A percentile compares a stretch with the other conserved stretches of the same genome.
Evolutionary conservation across 2,329 filamentous ascomycete species (phyloP).

Genomic region (Clonostachys chloroleuca): DNA sequence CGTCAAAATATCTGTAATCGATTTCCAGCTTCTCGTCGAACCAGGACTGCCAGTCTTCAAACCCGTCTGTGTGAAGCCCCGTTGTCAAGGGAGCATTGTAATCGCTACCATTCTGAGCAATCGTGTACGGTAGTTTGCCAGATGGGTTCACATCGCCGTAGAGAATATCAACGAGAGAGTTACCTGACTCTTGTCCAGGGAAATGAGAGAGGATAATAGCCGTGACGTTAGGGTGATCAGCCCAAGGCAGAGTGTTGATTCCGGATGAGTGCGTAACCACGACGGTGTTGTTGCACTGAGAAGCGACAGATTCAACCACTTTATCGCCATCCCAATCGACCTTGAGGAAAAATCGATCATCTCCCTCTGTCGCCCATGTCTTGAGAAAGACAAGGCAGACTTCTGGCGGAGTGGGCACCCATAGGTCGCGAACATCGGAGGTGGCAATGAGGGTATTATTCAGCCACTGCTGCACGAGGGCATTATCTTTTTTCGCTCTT

Average conservation of each 20-base stretch:
- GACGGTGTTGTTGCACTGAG: constrained; percentile 58
- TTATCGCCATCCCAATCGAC: constrained; percentile 57
- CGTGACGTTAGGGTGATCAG: constrained; percentile 61
- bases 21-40: constrained; percentile 64
- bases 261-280: constrained; percentile 68
- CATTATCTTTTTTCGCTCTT: constrained; percentile 39
- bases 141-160: constrained; percentile 65
- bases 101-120: constrained; percentile 50
- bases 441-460: constrained; percentile 36
- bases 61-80: constrained; percentile 24
- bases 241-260: constrained; percentile 63
- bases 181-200: constrained; percentile 67
- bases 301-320: constrained; percentile 57
- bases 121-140: constrained; percentile 69
- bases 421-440: constrained; percentile 36
- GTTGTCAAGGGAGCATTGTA: constrained; percentile 35
- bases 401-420: constrained; percentile 47
- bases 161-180: constrained; percentile 61
- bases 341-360: constrained; percentile 47
- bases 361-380: constrained; percentile 62
- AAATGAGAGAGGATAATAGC: constrained; percentile 65
- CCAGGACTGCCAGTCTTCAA: constrained; percentile 34
- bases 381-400: constrained; percentile 64
- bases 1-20: constrained; percentile 64
- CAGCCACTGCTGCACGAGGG: constrained; percentile 39